Evolutionary conservation across 2,329 filamentous ascomycete species (phyloP), one percentile per base, ranked within the genome.

Genomic region (Aureobasidium sp.): DNA sequence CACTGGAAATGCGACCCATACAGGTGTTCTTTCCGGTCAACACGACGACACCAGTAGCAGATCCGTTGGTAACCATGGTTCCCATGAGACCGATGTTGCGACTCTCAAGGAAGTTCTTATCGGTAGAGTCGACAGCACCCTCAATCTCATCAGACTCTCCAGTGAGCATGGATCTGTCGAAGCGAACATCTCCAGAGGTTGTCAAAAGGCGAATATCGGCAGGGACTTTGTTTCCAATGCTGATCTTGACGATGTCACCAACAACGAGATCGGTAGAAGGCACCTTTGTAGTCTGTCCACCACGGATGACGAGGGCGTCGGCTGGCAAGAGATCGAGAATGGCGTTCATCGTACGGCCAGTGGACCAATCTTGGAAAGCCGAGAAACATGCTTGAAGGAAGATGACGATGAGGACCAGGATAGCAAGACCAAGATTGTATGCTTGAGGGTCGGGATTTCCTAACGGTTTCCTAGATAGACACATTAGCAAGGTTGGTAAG

Each of bases 321-420:
- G 76, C 72, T 0, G 79, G 79, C 0, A 81, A 63, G 15, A 81
- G 67, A 61, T 77, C 75, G 2, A 76, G 71, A 54, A 81, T 80
- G 32, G 77, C 77, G 21, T 78, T 76, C 76, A 81, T 80, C 0
- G 75, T 78, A 48, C 74, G 72, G n/a, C 71, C 70, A 1, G 77
- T 79, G 0, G 77, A 79, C 76, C 77, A 80, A 61, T 80, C 78
- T 66, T 79, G 76, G 50, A 79, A 80, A 6, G 75, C 76, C 0
- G 75, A 77, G 66, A 80, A 80, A 34, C 69, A 68, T 37, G 78
- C 78, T 62, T 80, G 78, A 0, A 79, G 73, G 34, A 77, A 66
- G 61, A 80, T 79, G 63, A 80, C 78, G 48, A 80, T 76, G 65
- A 80, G 66, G 39, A 80, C 73, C 1, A 80, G 72, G 52, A 80